Conservation (phyloP, 257 asterid genomes). For the Jacaranda copaia region DNA sequence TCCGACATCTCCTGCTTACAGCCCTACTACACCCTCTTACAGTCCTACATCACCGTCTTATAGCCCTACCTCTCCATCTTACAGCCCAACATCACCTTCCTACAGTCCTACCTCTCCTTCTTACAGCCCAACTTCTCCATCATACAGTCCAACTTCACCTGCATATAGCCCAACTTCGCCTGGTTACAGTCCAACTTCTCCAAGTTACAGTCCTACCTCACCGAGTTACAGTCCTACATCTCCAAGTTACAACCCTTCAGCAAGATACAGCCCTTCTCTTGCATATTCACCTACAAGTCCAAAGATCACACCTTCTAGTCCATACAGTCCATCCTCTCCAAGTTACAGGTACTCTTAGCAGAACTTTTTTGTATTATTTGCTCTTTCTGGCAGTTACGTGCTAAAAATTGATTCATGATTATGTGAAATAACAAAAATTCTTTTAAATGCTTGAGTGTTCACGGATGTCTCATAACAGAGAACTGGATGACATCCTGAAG, state of each 20-base stretch:
- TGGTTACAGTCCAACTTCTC: constrained; percentile 90
- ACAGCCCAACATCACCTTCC: constrained; percentile 89
- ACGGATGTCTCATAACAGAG: too few relatives aligned
- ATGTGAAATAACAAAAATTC: too few relatives aligned
- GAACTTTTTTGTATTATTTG: too few relatives aligned
- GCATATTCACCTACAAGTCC: constrained; percentile 98
- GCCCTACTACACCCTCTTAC: constrained; percentile 83
- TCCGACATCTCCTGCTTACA: constrained; percentile 84
- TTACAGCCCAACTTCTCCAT: constrained; percentile 78
- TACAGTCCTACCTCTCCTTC: constrained; percentile 91
- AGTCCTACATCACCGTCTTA: constrained; percentile 87
- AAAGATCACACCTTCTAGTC: constrained; percentile 86
- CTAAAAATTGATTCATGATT: too few relatives aligned
- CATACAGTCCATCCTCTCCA: constrained; percentile 96
- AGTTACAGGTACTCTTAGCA: constrained; percentile 75
- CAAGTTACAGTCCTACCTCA: constrained; percentile 87
- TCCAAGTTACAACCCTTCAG: constrained; percentile 84
- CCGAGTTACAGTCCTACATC: constrained; percentile 85
- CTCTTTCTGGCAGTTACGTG: too few relatives aligned
- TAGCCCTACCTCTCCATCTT: constrained; percentile 89
- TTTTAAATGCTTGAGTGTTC: too few relatives aligned
- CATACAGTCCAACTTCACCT: constrained; percentile 88
- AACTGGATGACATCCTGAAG: too few relatives aligned
- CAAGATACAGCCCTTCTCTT: constrained; percentile 91
- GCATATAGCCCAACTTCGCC: constrained; percentile 92